phyloP scores from a whole-genome alignment of 176 grass and related monocot genomes.

The Themeda triandra region DNA sequence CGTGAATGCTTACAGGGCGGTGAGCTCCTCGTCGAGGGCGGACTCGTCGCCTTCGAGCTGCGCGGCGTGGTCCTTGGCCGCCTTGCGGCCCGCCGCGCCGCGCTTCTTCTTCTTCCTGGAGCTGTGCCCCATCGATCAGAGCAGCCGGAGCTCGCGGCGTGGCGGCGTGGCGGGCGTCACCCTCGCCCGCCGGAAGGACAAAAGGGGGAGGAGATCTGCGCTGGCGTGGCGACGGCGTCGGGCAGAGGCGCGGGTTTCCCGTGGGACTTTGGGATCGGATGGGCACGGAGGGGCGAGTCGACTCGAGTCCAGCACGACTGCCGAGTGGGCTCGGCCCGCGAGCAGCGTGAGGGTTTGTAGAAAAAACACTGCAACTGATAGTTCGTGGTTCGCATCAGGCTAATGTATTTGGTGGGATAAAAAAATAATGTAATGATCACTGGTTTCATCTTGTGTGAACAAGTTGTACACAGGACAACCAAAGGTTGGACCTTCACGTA shows the following conservation, averaged over 20 bases:
- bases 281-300: neutral
- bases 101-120: conserved; percentile 94
- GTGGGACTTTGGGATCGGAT: neutral
- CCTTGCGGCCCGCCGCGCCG: conserved; percentile 48
- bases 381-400: too few species aligned
- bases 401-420: too few species aligned
- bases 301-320: neutral
- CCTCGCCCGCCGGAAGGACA: neutral
- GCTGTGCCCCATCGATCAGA: conserved; percentile 72
- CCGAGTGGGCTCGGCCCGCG: too few species aligned
- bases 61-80: conserved; percentile 72
- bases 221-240: neutral
- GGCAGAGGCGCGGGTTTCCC: conserved; percentile 14
- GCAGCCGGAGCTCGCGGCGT: neutral
- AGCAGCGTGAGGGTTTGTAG: too few species aligned
- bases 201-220: conserved; percentile 13
- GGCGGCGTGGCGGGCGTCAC: neutral
- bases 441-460: too few species aligned
- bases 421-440: too few species aligned
- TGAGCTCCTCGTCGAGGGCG: conserved; percentile 71
- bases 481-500: too few species aligned
- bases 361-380: too few species aligned
- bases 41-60: conserved; percentile 61
- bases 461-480: too few species aligned
- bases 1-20: conserved; percentile 70